Conservation (phyloP, 2,329 filamentous ascomycete species). For the Calonectria pseudoreteaudii region DNA sequence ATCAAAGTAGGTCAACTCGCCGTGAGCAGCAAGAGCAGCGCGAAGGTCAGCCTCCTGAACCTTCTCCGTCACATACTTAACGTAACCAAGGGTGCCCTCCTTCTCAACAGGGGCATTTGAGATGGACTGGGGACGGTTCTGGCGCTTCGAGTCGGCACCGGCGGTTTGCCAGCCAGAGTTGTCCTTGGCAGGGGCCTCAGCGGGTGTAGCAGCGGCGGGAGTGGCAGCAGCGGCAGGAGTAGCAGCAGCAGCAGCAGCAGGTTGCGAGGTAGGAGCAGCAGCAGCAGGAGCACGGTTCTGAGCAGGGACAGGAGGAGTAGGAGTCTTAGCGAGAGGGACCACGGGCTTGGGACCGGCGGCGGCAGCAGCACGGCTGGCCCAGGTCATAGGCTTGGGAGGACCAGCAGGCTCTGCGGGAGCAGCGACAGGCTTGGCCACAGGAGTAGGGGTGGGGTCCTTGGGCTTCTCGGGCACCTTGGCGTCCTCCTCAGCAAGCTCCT, state of each 20-base stretch:
- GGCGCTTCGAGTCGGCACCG: conserved; percentile 84
- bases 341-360: conserved; percentile 66
- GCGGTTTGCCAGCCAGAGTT: conserved; percentile 83
- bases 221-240: conserved; percentile 52
- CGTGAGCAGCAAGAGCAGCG: conserved; percentile 76
- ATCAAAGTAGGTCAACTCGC: conserved; percentile 79
- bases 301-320: conserved; percentile 60
- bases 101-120: conserved; percentile 72
- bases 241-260: conserved; percentile 54
- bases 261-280: conserved; percentile 46
- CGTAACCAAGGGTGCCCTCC: conserved; percentile 85
- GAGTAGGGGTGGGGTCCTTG: conserved; percentile 69
- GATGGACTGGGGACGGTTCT: conserved; percentile 78
- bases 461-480: conserved; percentile 73
- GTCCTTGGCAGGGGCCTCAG: conserved; percentile 63
- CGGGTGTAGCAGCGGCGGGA: conserved; percentile 50
- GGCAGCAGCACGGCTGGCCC: conserved; percentile 77
- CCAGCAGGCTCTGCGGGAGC: conserved; percentile 58
- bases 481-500: conserved; percentile 68
- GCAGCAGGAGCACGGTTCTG: conserved; percentile 63
- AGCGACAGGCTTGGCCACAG: conserved; percentile 51
- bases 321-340: conserved; percentile 68
- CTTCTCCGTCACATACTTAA: conserved; percentile 95
- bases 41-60: conserved; percentile 81
- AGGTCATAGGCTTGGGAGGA: conserved; percentile 74